phyloP scores from a whole-genome alignment of 805 yeast species.

The Naumovozyma baii region DNA sequence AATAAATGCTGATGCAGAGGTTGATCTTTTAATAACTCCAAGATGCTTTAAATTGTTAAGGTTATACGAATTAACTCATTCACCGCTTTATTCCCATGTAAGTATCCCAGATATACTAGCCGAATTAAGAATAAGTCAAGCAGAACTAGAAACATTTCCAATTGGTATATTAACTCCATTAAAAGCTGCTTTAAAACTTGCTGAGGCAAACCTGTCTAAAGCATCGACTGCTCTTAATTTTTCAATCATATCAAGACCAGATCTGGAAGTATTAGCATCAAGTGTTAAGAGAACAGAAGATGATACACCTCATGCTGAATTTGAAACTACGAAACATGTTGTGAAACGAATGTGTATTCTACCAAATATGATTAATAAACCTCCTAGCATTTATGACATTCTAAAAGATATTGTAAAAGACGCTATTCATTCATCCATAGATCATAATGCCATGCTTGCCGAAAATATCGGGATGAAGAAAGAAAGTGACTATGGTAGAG shows the following conservation, averaged over 20 bases:
- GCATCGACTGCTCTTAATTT: conserved; percentile 40
- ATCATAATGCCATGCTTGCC: not conserved
- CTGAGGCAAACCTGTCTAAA: conserved; percentile 44
- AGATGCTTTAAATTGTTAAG: conserved; percentile 50
- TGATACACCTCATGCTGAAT: not conserved
- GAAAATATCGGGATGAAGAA: conserved; percentile 2
- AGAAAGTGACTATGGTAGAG: conserved; percentile 12
- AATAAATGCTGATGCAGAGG: conserved; percentile 44
- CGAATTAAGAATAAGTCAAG: conserved; percentile 41
- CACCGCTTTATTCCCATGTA: conserved; percentile 40
- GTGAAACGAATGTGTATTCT: no score
- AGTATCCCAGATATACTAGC: conserved; percentile 56
- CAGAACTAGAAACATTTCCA: conserved; percentile 60
- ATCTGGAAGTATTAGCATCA: conserved; percentile 33
- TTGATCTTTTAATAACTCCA: conserved; percentile 57
- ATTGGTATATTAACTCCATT: conserved; percentile 61
- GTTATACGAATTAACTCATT: conserved; percentile 53
- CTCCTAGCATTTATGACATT: conserved; percentile 11
- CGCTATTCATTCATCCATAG: conserved; percentile 36
- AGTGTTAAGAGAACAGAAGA: not conserved
- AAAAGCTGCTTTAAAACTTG: conserved; percentile 45
- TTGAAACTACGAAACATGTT: no score
- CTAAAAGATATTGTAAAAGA: conserved; percentile 35
- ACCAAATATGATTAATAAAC: not conserved
- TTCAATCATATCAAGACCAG: conserved; percentile 58